phyloP scores from a whole-genome alignment of 108 stramenopile species.

The Parietichytrium sp. region DNA sequence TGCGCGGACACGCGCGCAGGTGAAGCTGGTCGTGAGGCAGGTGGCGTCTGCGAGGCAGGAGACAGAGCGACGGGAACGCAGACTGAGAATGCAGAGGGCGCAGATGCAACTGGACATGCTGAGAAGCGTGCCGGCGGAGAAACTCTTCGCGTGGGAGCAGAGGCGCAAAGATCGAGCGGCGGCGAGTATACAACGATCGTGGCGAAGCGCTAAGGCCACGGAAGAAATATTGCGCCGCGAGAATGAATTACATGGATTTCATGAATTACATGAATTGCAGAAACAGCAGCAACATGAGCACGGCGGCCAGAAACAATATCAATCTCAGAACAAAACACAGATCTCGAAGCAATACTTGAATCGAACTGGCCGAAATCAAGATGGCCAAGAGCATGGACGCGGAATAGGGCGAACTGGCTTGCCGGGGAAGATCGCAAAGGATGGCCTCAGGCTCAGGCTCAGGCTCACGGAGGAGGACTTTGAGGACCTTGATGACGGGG shows the following conservation, averaged over 20 bases:
- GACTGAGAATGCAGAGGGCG: neutral
- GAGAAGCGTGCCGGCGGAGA: neutral
- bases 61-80: neutral
- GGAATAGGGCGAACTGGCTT: no score
- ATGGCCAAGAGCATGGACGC: no score
- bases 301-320: neutral
- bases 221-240: neutral
- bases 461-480: neutral
- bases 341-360: neutral
- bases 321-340: neutral
- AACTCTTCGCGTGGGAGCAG: slow-evolving; percentile 19
- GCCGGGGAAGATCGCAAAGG: no score
- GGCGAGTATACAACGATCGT: neutral
- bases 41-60: neutral
- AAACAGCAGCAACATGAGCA: neutral
- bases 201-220: neutral
- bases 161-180: neutral
- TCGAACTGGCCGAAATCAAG: no score
- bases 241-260: neutral
- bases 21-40: neutral
- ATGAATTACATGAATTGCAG: neutral
- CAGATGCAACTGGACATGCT: slow-evolving; percentile 28
- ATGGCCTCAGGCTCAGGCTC: neutral
- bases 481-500: neutral
- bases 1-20: neutral